Percentiles rank a stretch among this genome's conserved stretches.
These are phyloP conservation scores for Quercus robur DNA, from an alignment of 306 rosid species.

Conservation along the genomic window DNA sequence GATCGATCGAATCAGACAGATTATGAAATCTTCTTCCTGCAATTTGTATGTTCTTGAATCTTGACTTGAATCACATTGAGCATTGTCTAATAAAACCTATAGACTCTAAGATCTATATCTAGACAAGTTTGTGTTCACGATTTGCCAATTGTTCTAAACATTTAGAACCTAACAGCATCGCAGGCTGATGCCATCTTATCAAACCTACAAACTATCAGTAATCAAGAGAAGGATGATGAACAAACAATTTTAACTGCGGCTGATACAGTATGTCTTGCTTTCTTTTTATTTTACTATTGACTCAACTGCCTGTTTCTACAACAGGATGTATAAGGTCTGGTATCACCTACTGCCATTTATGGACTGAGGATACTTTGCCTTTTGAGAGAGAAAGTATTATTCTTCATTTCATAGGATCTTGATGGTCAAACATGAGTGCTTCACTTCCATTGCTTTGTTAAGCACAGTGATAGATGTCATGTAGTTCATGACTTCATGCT, in stretches of 20 bases:
- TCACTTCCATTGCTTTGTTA: background rate
- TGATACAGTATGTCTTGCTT: conserved; percentile 68
- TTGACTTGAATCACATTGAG: too few species aligned
- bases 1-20: too few species aligned
- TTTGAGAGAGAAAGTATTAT: conserved; percentile 15
- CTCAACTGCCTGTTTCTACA: conserved; percentile 19
- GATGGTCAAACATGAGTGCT: background rate
- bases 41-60: too few species aligned
- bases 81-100: too few species aligned
- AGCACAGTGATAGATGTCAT: conserved; percentile 12
- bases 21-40: too few species aligned
- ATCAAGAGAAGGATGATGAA: conserved; percentile 51
- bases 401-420: conserved; percentile 1
- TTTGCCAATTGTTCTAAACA: too few species aligned
- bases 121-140: too few species aligned
- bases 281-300: background rate
- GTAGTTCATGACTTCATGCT: conserved; percentile 8
- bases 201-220: conserved; percentile 46
- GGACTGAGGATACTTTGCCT: conserved; percentile 34
- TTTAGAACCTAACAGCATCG: background rate
- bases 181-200: conserved; percentile 89
- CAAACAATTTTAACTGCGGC: conserved; percentile 78
- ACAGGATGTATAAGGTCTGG: conserved; percentile 19
- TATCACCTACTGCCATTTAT: conserved; percentile 62
- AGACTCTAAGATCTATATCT: too few species aligned